Evolutionary conservation across 1,284 basidiomycete genomes (phyloP), one percentile per base, ranked within the genome.

Genomic region (Naganishia sp.): DNA sequence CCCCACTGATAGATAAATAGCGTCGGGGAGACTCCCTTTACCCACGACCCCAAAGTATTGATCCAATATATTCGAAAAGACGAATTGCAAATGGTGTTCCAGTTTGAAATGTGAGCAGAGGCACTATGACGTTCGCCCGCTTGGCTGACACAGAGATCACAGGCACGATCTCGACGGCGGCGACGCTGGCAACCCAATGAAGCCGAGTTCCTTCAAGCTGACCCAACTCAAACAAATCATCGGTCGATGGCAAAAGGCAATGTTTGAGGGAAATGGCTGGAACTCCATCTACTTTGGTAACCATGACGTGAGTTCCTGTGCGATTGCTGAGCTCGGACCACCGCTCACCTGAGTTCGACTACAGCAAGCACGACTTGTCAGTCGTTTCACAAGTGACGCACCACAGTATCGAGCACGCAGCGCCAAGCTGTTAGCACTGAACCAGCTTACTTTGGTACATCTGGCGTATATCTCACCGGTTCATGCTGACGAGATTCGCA

Each of bases 311-410:
- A 28, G 42, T 39, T 39, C n/a, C 36, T 39, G 50, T 36, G 21
- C 28, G 5, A 15, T 31, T 16, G n/a, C 16, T 25, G 7, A 9
- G 31, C 16, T 6, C 5, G 13, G 1, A 16, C 2, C 10, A 9
- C 46, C 55, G n/a, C 25, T 54, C 23, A 5, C 18, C 25, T 44
- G 11, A 3, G 3, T 28, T 25, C 44, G 74, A 87, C 88, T 73
- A 87, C 21, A 89, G 74, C 84, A 70, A 57, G 79, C 85, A 4
- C 83, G 88, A 11, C 82, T 82, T 15, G 84, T 90, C 16, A 86
- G 87, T 16, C 83, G 88, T 53, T 90, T 85, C 70, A 87, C 85
- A 7, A 83, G 85, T 70, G 88, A 89, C 73, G 80, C 82, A 0
- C 81, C 83, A 0, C 76, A 83, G 70, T 84, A 84, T 80, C 83